These are phyloP conservation scores for Phlebiopsis gigantea DNA, from an alignment of 768 basidiomycete genomes.

Conservation along the genomic window DNA sequence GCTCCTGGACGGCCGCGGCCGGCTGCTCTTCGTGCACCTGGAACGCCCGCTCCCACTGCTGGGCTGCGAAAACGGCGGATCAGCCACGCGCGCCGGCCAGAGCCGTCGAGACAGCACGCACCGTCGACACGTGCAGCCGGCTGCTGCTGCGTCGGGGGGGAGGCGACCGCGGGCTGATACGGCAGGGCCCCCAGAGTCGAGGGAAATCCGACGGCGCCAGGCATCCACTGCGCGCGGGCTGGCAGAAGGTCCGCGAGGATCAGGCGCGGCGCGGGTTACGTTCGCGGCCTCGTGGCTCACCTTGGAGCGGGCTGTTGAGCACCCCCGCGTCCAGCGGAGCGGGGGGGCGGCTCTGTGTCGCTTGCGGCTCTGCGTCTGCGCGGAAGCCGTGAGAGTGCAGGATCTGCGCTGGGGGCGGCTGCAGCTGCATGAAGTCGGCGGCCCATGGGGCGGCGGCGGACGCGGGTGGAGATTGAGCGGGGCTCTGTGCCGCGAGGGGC, in stretches of 20 bases:
- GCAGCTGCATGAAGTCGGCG: slow-evolving; percentile 49
- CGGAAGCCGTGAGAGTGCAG: slow-evolving; percentile 1
- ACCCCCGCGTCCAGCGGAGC: background rate
- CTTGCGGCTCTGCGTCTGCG: slow-evolving; percentile 4
- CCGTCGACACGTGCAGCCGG: slow-evolving; percentile 35
- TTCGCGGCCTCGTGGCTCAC: background rate
- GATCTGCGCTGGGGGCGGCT: slow-evolving; percentile 11
- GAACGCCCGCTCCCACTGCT: slow-evolving; percentile 61
- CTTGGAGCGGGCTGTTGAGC: background rate
- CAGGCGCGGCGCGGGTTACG: background rate
- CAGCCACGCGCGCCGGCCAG: no score
- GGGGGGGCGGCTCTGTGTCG: background rate
- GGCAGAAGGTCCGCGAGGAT: background rate
- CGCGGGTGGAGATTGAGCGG: slow-evolving; percentile 20
- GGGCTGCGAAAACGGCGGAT: slow-evolving; percentile 5
- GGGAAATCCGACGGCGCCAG: slow-evolving; percentile 27
- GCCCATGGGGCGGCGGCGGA: slow-evolving; percentile 47
- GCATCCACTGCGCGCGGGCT: slow-evolving; percentile 7
- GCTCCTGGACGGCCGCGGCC: slow-evolving; percentile 4
- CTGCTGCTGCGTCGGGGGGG: slow-evolving; percentile 17
- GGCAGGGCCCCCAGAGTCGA: slow-evolving; percentile 31
- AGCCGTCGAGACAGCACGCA: slow-evolving; percentile 24
- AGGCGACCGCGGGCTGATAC: slow-evolving; percentile 29
- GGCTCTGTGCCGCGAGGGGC: slow-evolving; percentile 15
- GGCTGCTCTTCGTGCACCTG: slow-evolving; percentile 43